Evolutionary conservation across 1,284 basidiomycete species (phyloP), one percentile per base, ranked within the genome.

Genomic region (Cutaneotrichosporon sp.): DNA sequence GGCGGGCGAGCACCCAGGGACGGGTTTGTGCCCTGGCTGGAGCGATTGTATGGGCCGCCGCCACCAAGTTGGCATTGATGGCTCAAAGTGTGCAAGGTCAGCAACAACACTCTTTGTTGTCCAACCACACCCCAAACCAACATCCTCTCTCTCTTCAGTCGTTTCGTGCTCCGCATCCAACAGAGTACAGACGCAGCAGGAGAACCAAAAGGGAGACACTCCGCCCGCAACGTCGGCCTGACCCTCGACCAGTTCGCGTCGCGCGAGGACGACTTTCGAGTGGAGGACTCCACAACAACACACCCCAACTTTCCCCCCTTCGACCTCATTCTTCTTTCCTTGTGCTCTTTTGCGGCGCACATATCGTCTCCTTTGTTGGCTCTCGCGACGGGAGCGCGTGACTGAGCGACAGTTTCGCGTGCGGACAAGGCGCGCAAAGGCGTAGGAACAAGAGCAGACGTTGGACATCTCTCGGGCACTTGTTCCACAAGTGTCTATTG

Each of bases 161-260:
- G 21, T 13, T 26, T 20, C 36, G 43, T 44, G 49, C 42, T 45
- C 41, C 17, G n/a, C 47, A 39, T 51, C 42, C 34, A 37, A 18
- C 35, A 36, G 49, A 46, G 49, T 51, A 44, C 49, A 20, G 43
- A 14, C 39, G 39, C 17, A 13, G 8, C 17, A 41, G 33, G 47
- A 39, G 13, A 15, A 20, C 39, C 34, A 35, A 42, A 41, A 39
- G 14, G 26, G 10, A 30, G 26, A 30, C 26, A 30, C 26, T 30
- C 26, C 26, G 18, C 35, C 23, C 37, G 22, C 46, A 3, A n/a
- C 7, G 18, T 40, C 36, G 46, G 26, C 38, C n/a, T 39, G 23
- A n/a, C 21, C 46, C n/a, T 23, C 23, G 8, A 12, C 34, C 33
- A 38, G 14, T 17, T 38, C 46, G 26, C 36, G 45, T 49, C 37